Base-by-base conservation (phyloP, 73 alveolate species). In the Diophrys appendiculata region DNA sequence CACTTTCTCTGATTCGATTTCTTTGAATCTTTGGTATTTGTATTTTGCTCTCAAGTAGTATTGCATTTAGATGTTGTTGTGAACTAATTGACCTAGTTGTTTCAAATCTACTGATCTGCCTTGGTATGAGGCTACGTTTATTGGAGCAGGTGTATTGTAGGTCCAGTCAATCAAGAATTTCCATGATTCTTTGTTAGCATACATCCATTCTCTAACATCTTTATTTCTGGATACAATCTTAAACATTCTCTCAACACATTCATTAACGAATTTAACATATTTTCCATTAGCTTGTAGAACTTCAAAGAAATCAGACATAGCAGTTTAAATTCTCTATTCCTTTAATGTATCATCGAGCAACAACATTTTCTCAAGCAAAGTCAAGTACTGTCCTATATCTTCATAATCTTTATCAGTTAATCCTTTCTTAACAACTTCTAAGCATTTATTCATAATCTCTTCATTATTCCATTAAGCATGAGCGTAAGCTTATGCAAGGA, bases 221-320 rank as follows among this genome's bases (percentile, higher is more conserved):
- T 80, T 78, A 34, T 31, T 32, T 22, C 69, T 76, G 1, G 68
- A 14, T 11, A 78, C 35, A 22, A 88, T 33, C 80, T 88, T 88
- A 55, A 88, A 76, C 27, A 88, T 26, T 76, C 69, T 83, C 54
- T 84, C 86, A 35, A 69, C 33, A 53, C 60, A 70, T 5, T 69
- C 29, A 33, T 79, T 92, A 77, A 82, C 84, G 32, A 82, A 87
- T 33, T 54, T 81, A 52, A 26, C 68, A 60, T 76, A 88, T 52
- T 83, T 69, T 1, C 32, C 55, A 60, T 87, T 87, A 22, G 76
- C 55, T 35, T 84, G 43, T 70, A 83, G 64, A 1, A 68, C 34
- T 14, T 84, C 79, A 33, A 77, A 88, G 65, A 23, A 84, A 33
- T 25, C 72, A 25, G 29, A 77, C 88, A 67, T 68, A 43, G 55